Conservation (phyloP, 345 rosid genomes). For the Excoecaria agallocha region DNA sequence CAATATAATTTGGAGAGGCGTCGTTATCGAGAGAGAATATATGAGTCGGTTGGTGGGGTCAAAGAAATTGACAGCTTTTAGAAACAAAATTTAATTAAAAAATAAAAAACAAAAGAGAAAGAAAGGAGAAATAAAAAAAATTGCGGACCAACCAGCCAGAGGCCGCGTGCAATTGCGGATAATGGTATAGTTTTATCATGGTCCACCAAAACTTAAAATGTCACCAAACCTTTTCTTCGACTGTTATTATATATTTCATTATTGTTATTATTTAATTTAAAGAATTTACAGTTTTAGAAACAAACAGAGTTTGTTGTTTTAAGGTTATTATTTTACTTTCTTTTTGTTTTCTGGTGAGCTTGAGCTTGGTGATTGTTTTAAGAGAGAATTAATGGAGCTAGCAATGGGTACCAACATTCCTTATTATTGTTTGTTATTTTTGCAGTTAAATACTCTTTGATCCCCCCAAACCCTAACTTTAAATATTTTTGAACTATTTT, state of each 20-base stretch:
- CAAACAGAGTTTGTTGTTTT: background rate
- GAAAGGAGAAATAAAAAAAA: background rate
- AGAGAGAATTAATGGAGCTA: background rate
- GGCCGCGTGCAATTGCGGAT: conserved; percentile 42
- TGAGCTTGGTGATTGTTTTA: background rate
- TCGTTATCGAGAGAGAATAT: conserved; percentile 38
- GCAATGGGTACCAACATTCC: background rate
- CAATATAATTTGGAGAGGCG: conserved; percentile 42
- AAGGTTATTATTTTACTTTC: background rate
- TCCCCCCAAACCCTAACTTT: too few relatives aligned
- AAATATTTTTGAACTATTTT: too few relatives aligned
- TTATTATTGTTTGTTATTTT: background rate
- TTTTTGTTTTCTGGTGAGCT: background rate
- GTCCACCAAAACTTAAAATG: too few relatives aligned
- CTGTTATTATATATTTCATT: background rate
- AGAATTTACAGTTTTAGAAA: conserved; percentile 32
- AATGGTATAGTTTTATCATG: conserved; percentile 20
- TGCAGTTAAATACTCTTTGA: too few relatives aligned
- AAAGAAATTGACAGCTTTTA: conserved; percentile 11
- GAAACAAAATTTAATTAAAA: background rate
- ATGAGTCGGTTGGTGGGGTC: conserved; percentile 47
- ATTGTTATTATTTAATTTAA: background rate
- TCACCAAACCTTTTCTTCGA: conserved; percentile 24
- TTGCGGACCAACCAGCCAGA: conserved; percentile 54
- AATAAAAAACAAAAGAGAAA: background rate